Base-by-base conservation (phyloP, 208 protist species). In the Acanthamoeba triangularis region DNA sequence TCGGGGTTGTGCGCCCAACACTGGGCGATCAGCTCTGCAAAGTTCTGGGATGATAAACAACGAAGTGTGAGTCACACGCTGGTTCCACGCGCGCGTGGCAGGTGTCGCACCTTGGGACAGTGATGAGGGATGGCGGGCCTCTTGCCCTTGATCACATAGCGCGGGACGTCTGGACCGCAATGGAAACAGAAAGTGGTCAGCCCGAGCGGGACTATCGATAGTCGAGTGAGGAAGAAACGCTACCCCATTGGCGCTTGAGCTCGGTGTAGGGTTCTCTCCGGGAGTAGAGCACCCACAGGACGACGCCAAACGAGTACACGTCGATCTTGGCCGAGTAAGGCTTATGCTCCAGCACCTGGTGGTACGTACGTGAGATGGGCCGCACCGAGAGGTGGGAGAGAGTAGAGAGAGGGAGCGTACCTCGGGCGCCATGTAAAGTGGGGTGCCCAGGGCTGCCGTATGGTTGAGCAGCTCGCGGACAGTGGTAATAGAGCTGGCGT, bases 231-330 rank as follows among this genome's bases (percentile, higher is more conserved):
- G 16, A 54, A 44, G 56, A 8, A 16, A 37, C 0, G n/a, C 0
- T 44, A 93, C 88, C 88, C 88, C 88, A 93, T 33, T 93, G 88
- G 30, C 88, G 88, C 61, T 93, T 93, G 35, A 93, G 65, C 49
- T 93, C 88, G 44, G 88, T 93, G 88, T 93, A 93, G 44, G 88
- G 88, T n/a, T 93, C 88, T 47, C 65, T 93, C 0, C 88, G 7
- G 16, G 88, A 76, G 49, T 93, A 93, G 61, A 72, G 65, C 23
- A 93, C 88, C 88, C 88, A 93, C 25, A 93, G 88, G 33, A 93
- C 44, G 20, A 93, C 35, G 20, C 88, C 88, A 33, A 93, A 93
- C 41, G 63, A 80, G 65, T 93, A 93, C 30, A 93, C 88, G 49
- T 93, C 88, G 59, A 93, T 78, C 47, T 93, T 93, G 61, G 88